Evolutionary conservation across 768 basidiomycete species (phyloP), one percentile per base, ranked within the genome.

Genomic region (Phylloporus rhodoxanthus): DNA sequence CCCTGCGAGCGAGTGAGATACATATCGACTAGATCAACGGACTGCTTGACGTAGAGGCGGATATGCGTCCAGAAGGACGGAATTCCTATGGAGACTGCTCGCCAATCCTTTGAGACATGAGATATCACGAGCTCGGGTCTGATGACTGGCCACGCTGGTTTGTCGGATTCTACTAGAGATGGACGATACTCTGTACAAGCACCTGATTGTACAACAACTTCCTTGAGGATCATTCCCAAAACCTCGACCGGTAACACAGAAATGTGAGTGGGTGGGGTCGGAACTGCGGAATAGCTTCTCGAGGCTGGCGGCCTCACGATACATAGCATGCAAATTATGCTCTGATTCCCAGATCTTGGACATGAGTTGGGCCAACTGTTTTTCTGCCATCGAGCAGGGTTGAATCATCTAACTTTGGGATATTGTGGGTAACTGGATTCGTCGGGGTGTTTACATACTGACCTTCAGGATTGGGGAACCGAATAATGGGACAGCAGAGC

Each of bases 81-180:
- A 5, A 64, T 67, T 32, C 62, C 64, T 25, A 72, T 45, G 26
- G 72, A 71, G 37, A 73, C 56, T 19, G 62, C 55, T 49, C 75
- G 63, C 77, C 77, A 78, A 47, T 65, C 53, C 34, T 53, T 65
- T 47, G 73, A 77, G 29, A 78, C 69, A 34, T 68, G 69, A 39
- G 74, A 72, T 30, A 74, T 46, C 25, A 73, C 52, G 13, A 76
- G 51, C 47, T 66, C 64, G 1, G 64, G 59, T 47, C 62, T 54
- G 8, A 36, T 8, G 13, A 25, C n/a, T n/a, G 53, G 40, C 50
- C 55, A 55, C 41, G 51, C 50, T 3, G 33, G 38, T 40, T 45
- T 49, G 34, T 52, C 20, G 32, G 28, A 33, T 30, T 48, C 47
- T 33, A 34, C 25, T 15, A 39, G 33, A 9, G 47, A 48, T 10